Evolutionary conservation across 768 basidiomycete genomes (phyloP).

Genomic region (Phanerochaete carnosa): DNA sequence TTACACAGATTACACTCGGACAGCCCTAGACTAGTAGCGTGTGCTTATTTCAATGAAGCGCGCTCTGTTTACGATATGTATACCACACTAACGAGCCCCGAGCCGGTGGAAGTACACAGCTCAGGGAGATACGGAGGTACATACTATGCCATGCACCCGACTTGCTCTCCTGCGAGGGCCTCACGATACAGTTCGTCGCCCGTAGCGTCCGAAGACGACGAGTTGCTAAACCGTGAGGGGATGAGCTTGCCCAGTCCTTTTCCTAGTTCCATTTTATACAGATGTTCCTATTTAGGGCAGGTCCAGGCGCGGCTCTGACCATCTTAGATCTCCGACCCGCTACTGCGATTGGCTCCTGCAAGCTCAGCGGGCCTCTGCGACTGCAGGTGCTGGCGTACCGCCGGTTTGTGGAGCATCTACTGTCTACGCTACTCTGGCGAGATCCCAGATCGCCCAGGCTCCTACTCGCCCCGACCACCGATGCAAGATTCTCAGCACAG

Average conservation of each 20-base stretch:
- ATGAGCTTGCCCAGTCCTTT: slow-evolving; percentile 17
- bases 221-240: slow-evolving; percentile 46
- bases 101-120: slow-evolving; percentile 46
- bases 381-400: background rate
- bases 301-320: slow-evolving; percentile 9
- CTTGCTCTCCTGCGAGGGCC: slow-evolving; percentile 89
- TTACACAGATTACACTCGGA: background rate
- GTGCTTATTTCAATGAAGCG: too few species aligned
- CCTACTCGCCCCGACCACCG: too few species aligned
- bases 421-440: too few species aligned
- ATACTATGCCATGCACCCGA: slow-evolving; percentile 86
- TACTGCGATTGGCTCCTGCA: slow-evolving; percentile 2
- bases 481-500: too few species aligned
- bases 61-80: too few species aligned
- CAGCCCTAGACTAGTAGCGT: slow-evolving; percentile 3
- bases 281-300: slow-evolving; percentile 34
- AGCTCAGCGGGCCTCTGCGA: too few species aligned
- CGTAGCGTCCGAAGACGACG: slow-evolving; percentile 36
- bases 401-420: too few species aligned
- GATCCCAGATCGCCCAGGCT: too few species aligned
- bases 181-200: slow-evolving; percentile 41
- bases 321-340: background rate
- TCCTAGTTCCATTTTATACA: slow-evolving; percentile 9
- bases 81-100: slow-evolving; percentile 86
- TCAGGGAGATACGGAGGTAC: slow-evolving; percentile 87